Evolutionary conservation across 78 protist genomes (phyloP), one percentile per base, ranked within the genome.

Genomic region (Isochrysis galbana): DNA sequence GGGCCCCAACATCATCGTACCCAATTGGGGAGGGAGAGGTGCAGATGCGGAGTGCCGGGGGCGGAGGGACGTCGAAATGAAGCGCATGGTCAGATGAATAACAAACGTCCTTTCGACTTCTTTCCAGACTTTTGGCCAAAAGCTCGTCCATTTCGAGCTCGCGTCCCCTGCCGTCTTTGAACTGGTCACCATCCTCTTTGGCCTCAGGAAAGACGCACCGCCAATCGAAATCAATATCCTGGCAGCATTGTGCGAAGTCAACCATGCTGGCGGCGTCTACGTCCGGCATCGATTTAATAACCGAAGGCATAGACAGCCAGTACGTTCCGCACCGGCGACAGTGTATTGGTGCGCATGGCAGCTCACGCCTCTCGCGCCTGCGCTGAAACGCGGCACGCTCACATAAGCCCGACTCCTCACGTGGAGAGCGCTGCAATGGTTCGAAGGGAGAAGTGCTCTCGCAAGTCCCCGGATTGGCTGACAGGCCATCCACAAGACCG

Each of bases 181-280:
- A 23, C 72, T 61, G 38, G 72, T 23, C 26, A 23, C 38, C 72
- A 23, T 4, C 72, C 32, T 11, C 11, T 11, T 11, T 11, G 72
- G 72, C 72, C 72, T 61, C 72, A 23, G 72, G 72, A 41, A 70
- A 70, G 80, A 70, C 41, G 80, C 80, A 70, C 39, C 80, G 29
- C 80, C 80, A 70, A 70, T 70, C 80, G 41, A 70, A 34, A 22
- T 26, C 80, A 14, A n/a, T 34, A 10, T 70, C 80, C 80, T 70
- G 41, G 80, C 80, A 70, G 41, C 80, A 70, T 41, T 70, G 80
- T 41, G 41, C 41, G 17, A 70, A 70, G 47, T 70, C 80, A 2
- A 70, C 80, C 80, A 70, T n/a, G 41, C 41, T 34, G 29, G 80
- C 34, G 22, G 41, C 80, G 80, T 70, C 80, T 21, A 34, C 80